Conservation (phyloP, 2,329 filamentous ascomycete species). For the Neonectria magnoliae region DNA sequence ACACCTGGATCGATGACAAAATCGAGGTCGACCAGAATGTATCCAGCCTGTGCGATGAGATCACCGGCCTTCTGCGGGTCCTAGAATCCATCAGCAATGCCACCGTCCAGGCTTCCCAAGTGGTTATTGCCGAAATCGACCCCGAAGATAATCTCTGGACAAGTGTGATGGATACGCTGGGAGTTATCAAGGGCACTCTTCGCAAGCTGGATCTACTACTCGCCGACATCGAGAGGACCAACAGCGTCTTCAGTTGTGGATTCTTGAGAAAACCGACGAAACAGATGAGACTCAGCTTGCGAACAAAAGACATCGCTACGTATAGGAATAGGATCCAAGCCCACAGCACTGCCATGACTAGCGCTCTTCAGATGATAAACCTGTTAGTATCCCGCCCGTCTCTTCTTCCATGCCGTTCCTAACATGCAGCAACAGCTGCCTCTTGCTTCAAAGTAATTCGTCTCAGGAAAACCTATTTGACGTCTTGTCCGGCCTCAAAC, state of each 20-base stretch:
- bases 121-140: neutral
- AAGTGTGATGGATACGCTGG: neutral
- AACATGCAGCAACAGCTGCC: neutral
- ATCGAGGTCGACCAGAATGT: neutral
- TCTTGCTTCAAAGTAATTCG: conserved; percentile 5
- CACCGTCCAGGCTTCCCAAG: neutral
- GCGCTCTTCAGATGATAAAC: conserved; percentile 15
- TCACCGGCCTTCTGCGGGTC: neutral
- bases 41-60: neutral
- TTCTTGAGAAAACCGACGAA: conserved; percentile 9
- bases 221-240: neutral
- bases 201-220: neutral
- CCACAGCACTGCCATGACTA: conserved; percentile 5
- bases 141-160: conserved; percentile 2
- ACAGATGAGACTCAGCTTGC: neutral
- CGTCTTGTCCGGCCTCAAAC: neutral
- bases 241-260: neutral
- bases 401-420: neutral
- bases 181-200: conserved; percentile 1
- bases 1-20: neutral
- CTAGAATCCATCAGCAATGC: conserved; percentile 6
- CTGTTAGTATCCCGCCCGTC: neutral
- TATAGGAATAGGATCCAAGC: conserved; percentile 1
- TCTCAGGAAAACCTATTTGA: neutral
- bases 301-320: neutral